A percentile compares a stretch with the other conserved stretches of the same genome.
Evolutionary conservation across 768 basidiomycete genomes (phyloP).

Genomic region (Pisolithus microcarpus): DNA sequence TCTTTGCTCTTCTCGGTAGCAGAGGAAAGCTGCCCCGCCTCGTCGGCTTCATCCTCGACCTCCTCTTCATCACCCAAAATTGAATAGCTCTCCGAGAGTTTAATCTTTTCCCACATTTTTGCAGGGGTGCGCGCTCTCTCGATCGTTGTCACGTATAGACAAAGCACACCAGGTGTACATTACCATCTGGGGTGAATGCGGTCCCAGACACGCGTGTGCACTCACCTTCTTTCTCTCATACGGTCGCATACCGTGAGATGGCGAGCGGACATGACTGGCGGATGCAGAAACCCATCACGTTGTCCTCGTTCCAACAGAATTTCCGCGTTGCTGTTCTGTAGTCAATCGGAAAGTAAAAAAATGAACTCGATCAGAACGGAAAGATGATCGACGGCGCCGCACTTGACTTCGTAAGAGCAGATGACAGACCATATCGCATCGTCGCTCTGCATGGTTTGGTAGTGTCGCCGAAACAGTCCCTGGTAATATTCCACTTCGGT

Average conservation of each 20-base stretch:
- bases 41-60: conserved; percentile 38
- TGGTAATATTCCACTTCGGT: too few relatives aligned
- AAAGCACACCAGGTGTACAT: background rate
- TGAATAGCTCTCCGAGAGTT: background rate
- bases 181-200: too few relatives aligned
- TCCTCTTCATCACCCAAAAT: conserved; percentile 55
- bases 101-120: too few relatives aligned
- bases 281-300: conserved; percentile 92
- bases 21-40: conserved; percentile 18
- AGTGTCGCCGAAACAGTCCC: too few relatives aligned
- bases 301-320: conserved; percentile 98
- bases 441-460: conserved; percentile 73
- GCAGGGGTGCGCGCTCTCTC: too few relatives aligned
- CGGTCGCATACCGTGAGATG: conserved; percentile 96
- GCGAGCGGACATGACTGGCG: conserved; percentile 96
- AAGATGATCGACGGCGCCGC: conserved; percentile 25
- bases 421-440: conserved; percentile 98
- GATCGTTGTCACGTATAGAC: too few relatives aligned
- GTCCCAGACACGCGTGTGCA: background rate
- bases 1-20: conserved; percentile 25
- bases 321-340: conserved; percentile 88
- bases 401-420: conserved; percentile 99
- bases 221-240: conserved; percentile 88
- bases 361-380: conserved; percentile 6
- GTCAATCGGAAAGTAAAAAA: background rate